Evolutionary conservation across 176 grass and related monocot species (phyloP).

Genomic region (Secale cereale): DNA sequence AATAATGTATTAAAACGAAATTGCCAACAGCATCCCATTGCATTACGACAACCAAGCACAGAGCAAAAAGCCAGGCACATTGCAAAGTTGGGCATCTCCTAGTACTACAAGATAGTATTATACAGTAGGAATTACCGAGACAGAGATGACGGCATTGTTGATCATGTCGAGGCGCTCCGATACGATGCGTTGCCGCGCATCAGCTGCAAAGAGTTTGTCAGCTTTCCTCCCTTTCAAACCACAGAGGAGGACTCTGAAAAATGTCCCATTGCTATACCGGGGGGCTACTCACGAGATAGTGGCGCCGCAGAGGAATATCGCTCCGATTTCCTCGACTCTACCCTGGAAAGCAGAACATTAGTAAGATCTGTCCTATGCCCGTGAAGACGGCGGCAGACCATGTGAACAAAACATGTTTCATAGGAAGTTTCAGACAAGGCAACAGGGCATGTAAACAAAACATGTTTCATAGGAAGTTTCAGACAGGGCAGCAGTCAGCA

Average conservation of each 20-base stretch:
- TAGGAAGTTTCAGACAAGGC: neutral
- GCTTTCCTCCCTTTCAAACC: conserved; percentile 1
- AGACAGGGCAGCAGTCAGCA: too few relatives aligned
- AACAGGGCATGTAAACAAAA: neutral
- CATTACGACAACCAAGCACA: neutral
- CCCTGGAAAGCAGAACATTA: conserved; percentile 51
- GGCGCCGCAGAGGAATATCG: conserved; percentile 92
- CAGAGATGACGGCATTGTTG: conserved; percentile 86
- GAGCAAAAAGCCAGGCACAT: neutral
- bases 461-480: neutral
- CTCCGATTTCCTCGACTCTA: conserved; percentile 93
- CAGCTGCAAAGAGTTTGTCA: conserved; percentile 62
- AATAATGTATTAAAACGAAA: conserved; percentile 1
- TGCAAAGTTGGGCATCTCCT: neutral
- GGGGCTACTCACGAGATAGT: conserved; percentile 72
- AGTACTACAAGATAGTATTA: conserved; percentile 22
- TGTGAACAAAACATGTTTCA: neutral
- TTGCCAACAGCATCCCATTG: neutral
- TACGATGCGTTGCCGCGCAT: conserved; percentile 95
- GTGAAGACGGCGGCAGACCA: neutral
- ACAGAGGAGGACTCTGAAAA: neutral
- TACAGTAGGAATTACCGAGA: conserved; percentile 78
- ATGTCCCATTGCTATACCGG: conserved; percentile 16
- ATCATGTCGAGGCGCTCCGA: conserved; percentile 93
- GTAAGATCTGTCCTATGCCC: conserved; percentile 1